phyloP scores from a whole-genome alignment of 805 yeast species.

The Yarrowia phangngaensis region DNA sequence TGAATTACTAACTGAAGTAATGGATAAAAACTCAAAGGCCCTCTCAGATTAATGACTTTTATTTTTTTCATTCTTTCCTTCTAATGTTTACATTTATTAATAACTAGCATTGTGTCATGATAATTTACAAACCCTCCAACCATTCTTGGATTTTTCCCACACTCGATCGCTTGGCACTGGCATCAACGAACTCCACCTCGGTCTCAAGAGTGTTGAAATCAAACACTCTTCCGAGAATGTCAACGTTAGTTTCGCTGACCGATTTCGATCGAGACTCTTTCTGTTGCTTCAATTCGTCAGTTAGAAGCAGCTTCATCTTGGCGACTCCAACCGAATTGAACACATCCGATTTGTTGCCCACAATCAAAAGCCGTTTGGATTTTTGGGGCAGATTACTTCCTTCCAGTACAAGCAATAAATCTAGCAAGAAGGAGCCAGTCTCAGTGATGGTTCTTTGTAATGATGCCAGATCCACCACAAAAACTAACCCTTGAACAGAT shows the following conservation, averaged over 20 bases:
- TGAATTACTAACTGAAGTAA: no score
- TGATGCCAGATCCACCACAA: constrained; percentile 70
- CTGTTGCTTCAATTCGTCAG: constrained; percentile 14
- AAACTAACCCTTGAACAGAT: constrained; percentile 58
- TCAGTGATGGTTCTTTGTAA: constrained; percentile 48
- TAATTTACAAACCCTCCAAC: constrained; percentile 19
- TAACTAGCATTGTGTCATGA: no score
- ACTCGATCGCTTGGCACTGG: constrained; percentile 1
- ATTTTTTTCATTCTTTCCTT: no score
- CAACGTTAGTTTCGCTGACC: constrained; percentile 18
- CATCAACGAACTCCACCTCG: constrained; percentile 17
- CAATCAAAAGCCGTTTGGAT: constrained; percentile 61
- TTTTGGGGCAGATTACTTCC: constrained; percentile 37
- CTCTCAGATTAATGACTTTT: no score
- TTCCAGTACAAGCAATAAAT: constrained; percentile 13
- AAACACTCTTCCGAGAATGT: constrained; percentile 20
- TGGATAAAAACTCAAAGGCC: no score
- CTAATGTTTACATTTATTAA: no score
- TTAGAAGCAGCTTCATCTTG: constrained; percentile 3
- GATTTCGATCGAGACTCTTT: constrained; percentile 14
- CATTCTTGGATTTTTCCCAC: constrained; percentile 11
- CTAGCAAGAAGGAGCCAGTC: constrained; percentile 43
- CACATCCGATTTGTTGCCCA: constrained; percentile 80
- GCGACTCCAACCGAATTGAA: constrained; percentile 50
- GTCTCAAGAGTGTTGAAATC: constrained; percentile 19